Base-by-base conservation (phyloP, 2,329 filamentous ascomycete species). In the Colletotrichum spaethianum region DNA sequence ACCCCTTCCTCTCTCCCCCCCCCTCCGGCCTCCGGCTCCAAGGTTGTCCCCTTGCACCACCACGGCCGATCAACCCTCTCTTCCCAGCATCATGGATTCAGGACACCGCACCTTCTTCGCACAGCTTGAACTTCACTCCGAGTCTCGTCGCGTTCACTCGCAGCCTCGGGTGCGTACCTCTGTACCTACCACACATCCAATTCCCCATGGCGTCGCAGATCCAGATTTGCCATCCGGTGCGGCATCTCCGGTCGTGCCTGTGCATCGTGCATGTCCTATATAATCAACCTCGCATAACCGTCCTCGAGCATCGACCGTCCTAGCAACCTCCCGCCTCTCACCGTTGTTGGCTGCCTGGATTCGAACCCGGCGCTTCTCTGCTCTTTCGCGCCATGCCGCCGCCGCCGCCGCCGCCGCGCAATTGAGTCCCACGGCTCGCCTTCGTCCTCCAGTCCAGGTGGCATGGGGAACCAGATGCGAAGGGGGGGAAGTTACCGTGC, bases 21-120 rank as follows among this genome's bases (percentile, higher is more conserved):
- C 5, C 40, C 59, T 42, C 38, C 33, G 20, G n/a, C 18, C 40
- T 50, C 20, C 48, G 23, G 26, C 59, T 69, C 42, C 64, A 72
- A 57, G 57, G 59, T 40, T 70, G 44, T 53, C 33, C 44, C 69
- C 57, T 72, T 72, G 64, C 59, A 72, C 52, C 36, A 63, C 36
- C 36, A 20, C 31, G 20, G 59, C 31, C 59, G 59, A 63, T 72
- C 64, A 68, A 59, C 28, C 50, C 42, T 57, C 20, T 40, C 46
- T 67, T 68, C 48, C 64, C 68, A 50, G 68, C 57, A 62, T 71
- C 63, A 57, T 62, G 68, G 68, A 71, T 67, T 48, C n/a, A 56
- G 23, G 23, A 62, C 63, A 67, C 53, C 53, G 18, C 26, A 52
- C 52, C 38, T 44, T 36, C 38, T 57, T 46, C 46, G 28, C 63